Conservation (phyloP, 2,329 filamentous ascomycete species). For the Metarhizium guizhouense region DNA sequence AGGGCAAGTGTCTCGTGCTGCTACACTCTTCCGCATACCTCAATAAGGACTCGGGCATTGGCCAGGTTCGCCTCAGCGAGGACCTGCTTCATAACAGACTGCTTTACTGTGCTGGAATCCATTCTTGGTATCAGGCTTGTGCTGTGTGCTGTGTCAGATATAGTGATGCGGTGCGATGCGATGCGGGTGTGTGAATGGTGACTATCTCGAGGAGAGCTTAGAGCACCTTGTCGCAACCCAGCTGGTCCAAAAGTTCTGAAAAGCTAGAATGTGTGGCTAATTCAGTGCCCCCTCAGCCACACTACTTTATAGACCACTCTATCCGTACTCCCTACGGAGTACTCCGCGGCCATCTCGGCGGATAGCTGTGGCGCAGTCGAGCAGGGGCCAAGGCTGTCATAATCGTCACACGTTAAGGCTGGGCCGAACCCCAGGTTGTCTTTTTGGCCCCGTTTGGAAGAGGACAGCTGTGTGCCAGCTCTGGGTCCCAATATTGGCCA, state of each 20-base stretch:
- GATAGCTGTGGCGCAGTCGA: constrained; percentile 1
- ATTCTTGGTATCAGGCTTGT: constrained; percentile 23
- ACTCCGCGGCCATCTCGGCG: too few species aligned
- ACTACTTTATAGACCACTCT: not conserved
- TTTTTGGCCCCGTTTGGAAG: constrained; percentile 8
- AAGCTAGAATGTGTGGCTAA: not conserved
- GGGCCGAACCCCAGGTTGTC: constrained; percentile 13
- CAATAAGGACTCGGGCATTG: constrained; percentile 63
- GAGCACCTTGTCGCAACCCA: not conserved
- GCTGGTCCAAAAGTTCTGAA: not conserved
- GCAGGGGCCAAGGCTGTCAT: not conserved
- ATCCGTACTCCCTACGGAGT: too few species aligned
- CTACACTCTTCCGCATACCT: constrained; percentile 34
- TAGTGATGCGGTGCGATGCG: not conserved
- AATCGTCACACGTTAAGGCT: constrained; percentile 1
- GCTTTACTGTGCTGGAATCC: constrained; percentile 51
- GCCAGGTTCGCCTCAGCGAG: constrained; percentile 54
- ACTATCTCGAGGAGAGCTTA: not conserved
- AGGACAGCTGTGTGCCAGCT: constrained; percentile 15
- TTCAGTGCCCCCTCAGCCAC: not conserved
- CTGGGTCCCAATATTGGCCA: not conserved
- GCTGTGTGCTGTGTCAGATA: not conserved
- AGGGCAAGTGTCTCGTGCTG: not conserved
- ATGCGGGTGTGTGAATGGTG: not conserved
- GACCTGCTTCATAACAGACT: constrained; percentile 56